phyloP scores from a whole-genome alignment of 805 yeast genomes.

The Teunomyces stri region DNA sequence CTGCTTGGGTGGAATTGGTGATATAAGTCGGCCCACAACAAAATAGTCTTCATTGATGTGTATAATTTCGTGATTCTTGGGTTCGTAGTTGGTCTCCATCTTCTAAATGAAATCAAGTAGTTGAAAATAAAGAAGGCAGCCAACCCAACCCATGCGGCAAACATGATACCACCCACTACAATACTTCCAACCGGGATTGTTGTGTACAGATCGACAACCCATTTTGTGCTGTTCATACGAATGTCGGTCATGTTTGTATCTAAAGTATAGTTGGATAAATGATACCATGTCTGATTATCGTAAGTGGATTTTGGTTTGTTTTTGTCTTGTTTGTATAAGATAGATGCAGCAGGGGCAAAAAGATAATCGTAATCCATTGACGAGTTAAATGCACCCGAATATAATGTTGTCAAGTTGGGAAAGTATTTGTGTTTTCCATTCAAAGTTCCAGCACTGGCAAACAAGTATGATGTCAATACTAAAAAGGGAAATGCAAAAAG shows the following conservation, averaged over 20 bases:
- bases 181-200: constrained; percentile 12
- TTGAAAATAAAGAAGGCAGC: constrained; percentile 22
- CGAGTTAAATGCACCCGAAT: constrained; percentile 22
- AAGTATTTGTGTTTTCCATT: constrained; percentile 11
- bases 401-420: constrained; percentile 13
- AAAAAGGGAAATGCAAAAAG: constrained; percentile 45
- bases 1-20: constrained; percentile 42
- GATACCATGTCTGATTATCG: background rate
- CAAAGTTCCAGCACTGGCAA: constrained; percentile 19
- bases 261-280: background rate
- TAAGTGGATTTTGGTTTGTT: background rate
- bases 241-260: background rate
- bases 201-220: background rate
- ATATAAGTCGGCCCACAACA: constrained; percentile 48
- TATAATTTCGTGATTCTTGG: constrained; percentile 35
- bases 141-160: constrained; percentile 21
- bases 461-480: constrained; percentile 35
- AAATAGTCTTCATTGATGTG: constrained; percentile 45
- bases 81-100: constrained; percentile 15
- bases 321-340: background rate
- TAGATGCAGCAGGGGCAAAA: constrained; percentile 12
- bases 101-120: constrained; percentile 23
- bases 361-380: constrained; percentile 24
- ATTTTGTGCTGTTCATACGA: background rate
- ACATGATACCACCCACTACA: constrained; percentile 30